These are phyloP conservation scores for Orbilia javanica DNA, from an alignment of 2,329 filamentous ascomycete genomes.

Conservation along the genomic window DNA sequence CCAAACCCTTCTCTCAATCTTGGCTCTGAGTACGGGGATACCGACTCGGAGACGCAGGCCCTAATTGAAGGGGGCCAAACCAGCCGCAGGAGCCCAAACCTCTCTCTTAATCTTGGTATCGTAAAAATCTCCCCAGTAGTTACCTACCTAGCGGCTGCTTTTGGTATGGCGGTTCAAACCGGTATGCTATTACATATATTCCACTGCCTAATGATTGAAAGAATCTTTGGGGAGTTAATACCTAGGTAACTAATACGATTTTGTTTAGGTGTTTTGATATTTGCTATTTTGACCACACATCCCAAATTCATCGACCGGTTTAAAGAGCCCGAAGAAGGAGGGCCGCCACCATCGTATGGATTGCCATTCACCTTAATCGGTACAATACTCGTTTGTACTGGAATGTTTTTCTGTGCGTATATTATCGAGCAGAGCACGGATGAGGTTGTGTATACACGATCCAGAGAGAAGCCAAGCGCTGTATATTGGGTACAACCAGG, in stretches of 20 bases:
- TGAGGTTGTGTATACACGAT: slow-evolving; percentile 7
- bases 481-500: slow-evolving; percentile 59
- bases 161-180: slow-evolving; percentile 51
- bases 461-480: background rate
- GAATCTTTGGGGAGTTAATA: no score
- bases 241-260: background rate
- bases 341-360: slow-evolving; percentile 12
- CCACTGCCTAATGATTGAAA: background rate
- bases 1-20: slow-evolving; percentile 55
- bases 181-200: slow-evolving; percentile 7
- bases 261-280: slow-evolving; percentile 46
- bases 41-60: background rate
- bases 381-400: slow-evolving; percentile 41
- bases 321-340: background rate
- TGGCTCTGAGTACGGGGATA: no score
- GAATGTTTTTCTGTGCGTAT: slow-evolving; percentile 58
- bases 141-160: slow-evolving; percentile 21
- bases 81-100: slow-evolving; percentile 23
- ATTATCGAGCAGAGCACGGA: slow-evolving; percentile 41
- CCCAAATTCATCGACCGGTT: background rate
- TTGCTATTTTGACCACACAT: slow-evolving; percentile 29
- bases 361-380: slow-evolving; percentile 44
- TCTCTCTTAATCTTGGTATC: slow-evolving; percentile 56
- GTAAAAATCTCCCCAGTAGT: background rate
- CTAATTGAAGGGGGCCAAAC: background rate